Base-by-base conservation (phyloP, 2,329 filamentous ascomycete genomes). In the Escovopsis sp. region DNA sequence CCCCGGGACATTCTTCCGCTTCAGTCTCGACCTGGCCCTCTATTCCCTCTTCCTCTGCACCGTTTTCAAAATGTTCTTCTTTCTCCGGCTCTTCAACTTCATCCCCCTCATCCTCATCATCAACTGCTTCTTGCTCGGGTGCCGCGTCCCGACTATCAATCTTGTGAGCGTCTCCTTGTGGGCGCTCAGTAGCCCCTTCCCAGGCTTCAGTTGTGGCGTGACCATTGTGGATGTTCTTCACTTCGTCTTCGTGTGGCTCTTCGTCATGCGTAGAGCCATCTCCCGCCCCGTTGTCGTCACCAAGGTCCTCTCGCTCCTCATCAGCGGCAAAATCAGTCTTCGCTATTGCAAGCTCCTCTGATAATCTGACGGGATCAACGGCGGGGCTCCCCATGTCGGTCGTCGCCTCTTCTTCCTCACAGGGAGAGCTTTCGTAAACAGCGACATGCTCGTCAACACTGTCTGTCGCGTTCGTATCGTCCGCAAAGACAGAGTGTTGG, bases 381-480 rank as follows among this genome's bases (percentile, higher is more conserved):
- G n/a, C n/a, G n/a, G n/a, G n/a, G n/a, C n/a, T n/a, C n/a, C n/a
- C n/a, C n/a, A n/a, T n/a, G n/a, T n/a, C n/a, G n/a, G n/a, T n/a
- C n/a, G n/a, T n/a, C n/a, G n/a, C n/a, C n/a, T n/a, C 27, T 12
- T 18, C 33, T 12, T 28, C 4, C 17, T 30, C 33, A 16, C 9
- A 12, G 23, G 33, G 10, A 12, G 23, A 11, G 19, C 27, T 30
- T 27, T 14, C 26, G 16, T 28, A 14, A 16, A n/a, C 27, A 16
- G 27, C 19, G 26, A 19, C 7, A 14, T 36, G 35, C 31, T 37
- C 37, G 27, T 29, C 33, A 16, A 35, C 26, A 15, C 39, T 31
- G 17, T 26, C 31, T 3, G 33, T 15, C 15, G 17, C 10, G 28
- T 16, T 25, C n/a, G 29, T 25, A n/a, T 23, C 34, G 9, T 41